phyloP scores from a whole-genome alignment of 2,329 filamentous ascomycete species.

The Zalaria sp. region DNA sequence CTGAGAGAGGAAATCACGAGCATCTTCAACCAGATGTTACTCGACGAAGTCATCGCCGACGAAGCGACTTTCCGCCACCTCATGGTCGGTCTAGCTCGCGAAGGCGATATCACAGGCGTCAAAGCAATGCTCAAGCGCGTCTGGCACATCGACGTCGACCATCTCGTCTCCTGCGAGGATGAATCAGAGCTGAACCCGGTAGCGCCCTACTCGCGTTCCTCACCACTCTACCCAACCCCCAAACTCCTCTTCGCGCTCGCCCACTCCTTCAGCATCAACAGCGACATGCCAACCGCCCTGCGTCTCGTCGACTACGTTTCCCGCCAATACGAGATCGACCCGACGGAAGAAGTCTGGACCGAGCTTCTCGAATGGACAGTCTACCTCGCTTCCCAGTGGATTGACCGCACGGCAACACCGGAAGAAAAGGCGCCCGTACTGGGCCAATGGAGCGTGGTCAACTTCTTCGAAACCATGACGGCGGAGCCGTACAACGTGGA shows the following conservation, averaged over 20 bases:
- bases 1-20: slow-evolving; percentile 16
- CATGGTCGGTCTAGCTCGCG: slow-evolving; percentile 37
- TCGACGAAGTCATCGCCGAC: slow-evolving; percentile 28
- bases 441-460: slow-evolving; percentile 32
- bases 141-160: slow-evolving; percentile 40
- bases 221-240: slow-evolving; percentile 43
- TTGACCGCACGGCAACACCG: slow-evolving; percentile 16
- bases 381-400: slow-evolving; percentile 32
- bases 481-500: slow-evolving; percentile 40
- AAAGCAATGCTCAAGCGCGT: slow-evolving; percentile 34
- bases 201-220: slow-evolving; percentile 28
- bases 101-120: slow-evolving; percentile 35
- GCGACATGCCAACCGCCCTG: slow-evolving; percentile 44
- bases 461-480: slow-evolving; percentile 47
- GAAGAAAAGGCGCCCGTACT: slow-evolving; percentile 15
- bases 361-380: slow-evolving; percentile 55
- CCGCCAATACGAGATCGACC: slow-evolving; percentile 40
- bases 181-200: slow-evolving; percentile 13
- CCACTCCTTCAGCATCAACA: slow-evolving; percentile 54
- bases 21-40: slow-evolving; percentile 35
- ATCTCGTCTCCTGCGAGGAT: slow-evolving; percentile 18
- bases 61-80: slow-evolving; percentile 40
- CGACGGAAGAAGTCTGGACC: slow-evolving; percentile 47
- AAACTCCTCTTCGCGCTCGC: slow-evolving; percentile 52
- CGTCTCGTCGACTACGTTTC: slow-evolving; percentile 51